A percentile compares a stretch with the other conserved stretches of the same genome.
Evolutionary conservation across 768 basidiomycete genomes (phyloP).

Genomic region (Sarcodon sp.): DNA sequence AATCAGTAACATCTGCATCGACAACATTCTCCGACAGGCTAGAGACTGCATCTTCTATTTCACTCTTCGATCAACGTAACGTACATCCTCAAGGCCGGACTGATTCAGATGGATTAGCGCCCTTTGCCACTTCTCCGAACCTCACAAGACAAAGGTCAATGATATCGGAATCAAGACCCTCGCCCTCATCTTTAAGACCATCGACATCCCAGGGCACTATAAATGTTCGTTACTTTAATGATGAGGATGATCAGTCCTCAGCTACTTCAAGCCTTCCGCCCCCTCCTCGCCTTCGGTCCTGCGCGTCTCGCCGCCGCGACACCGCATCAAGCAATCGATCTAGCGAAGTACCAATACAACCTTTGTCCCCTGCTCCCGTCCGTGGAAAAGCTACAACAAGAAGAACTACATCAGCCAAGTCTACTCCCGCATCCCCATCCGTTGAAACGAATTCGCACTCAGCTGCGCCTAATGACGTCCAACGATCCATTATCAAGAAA

Average conservation of each 20-base stretch:
- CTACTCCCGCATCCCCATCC: neutral
- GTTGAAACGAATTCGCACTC: conserved; percentile 6
- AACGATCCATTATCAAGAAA: conserved; percentile 46
- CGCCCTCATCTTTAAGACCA: too few species aligned
- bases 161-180: too few species aligned
- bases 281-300: conserved; percentile 17
- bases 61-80: neutral
- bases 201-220: too few species aligned
- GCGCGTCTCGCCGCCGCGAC: conserved; percentile 6
- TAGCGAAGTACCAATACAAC: conserved; percentile 19
- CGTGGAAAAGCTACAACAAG: conserved; percentile 3
- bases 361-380: conserved; percentile 24
- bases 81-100: neutral
- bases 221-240: neutral
- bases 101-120: too few species aligned
- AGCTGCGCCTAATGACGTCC: conserved; percentile 14
- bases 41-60: neutral
- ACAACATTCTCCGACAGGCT: neutral
- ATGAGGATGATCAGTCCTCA: conserved; percentile 17
- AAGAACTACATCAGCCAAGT: neutral
- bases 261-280: conserved; percentile 41
- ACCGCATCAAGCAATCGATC: conserved; percentile 3
- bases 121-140: too few species aligned
- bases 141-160: too few species aligned
- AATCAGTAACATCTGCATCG: conserved; percentile 5